phyloP scores from a whole-genome alignment of 1,284 basidiomycete species.

The Agroathelia rolfsii region DNA sequence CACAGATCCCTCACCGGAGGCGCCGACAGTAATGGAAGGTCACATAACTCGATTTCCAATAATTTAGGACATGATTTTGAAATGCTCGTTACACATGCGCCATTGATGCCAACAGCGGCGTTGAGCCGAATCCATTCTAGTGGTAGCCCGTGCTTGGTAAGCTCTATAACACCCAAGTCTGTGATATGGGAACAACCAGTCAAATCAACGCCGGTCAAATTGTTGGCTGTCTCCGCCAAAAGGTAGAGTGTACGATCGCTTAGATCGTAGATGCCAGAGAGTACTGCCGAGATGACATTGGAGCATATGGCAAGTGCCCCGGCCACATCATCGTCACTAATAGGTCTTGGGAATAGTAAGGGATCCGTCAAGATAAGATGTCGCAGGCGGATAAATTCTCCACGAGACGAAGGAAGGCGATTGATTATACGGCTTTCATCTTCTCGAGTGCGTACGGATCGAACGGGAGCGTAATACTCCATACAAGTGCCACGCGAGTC shows the following conservation, averaged over 20 bases:
- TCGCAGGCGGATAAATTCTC: constrained; percentile 44
- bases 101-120: constrained; percentile 61
- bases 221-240: constrained; percentile 53
- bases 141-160: constrained; percentile 58
- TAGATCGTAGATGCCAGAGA: constrained; percentile 58
- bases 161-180: constrained; percentile 61
- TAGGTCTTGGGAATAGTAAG: constrained; percentile 20
- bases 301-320: constrained; percentile 52
- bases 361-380: constrained; percentile 42
- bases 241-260: constrained; percentile 61
- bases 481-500: constrained; percentile 1
- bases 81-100: constrained; percentile 64
- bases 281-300: constrained; percentile 64
- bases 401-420: constrained; percentile 34
- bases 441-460: constrained; percentile 19
- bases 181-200: constrained; percentile 69
- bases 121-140: constrained; percentile 70
- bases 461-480: not conserved
- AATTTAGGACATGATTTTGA: constrained; percentile 70
- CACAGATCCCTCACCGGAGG: constrained; percentile 73
- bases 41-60: constrained; percentile 74
- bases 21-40: constrained; percentile 66
- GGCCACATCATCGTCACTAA: constrained; percentile 61
- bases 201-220: constrained; percentile 72
- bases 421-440: constrained; percentile 45